These are phyloP conservation scores for Aristolochia californica DNA, from an alignment of 164 flowering plant genomes.

Conservation along the genomic window DNA sequence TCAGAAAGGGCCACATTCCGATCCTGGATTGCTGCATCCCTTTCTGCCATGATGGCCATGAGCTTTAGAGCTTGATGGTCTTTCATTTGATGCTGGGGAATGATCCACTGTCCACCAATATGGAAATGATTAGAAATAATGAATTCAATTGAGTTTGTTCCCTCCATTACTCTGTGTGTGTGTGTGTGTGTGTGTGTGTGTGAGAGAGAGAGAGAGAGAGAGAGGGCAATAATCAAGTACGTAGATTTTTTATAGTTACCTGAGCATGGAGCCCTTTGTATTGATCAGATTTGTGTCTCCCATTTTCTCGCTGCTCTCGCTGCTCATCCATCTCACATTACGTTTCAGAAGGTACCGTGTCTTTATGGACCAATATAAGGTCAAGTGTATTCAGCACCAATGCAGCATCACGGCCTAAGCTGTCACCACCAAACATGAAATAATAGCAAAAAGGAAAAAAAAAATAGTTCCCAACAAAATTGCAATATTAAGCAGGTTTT, in stretches of 20 bases:
- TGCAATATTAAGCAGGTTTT: no score
- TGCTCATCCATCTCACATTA: conserved; percentile 27
- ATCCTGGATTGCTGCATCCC: conserved; percentile 75
- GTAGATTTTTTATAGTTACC: not conserved
- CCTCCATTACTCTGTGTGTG: no score
- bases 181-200: no score
- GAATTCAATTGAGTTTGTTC: no score
- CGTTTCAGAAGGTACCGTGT: no score
- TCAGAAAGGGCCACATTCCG: conserved; percentile 57
- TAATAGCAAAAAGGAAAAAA: no score
- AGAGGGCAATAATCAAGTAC: no score
- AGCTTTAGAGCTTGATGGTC: conserved; percentile 66
- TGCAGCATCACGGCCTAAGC: no score
- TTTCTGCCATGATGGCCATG: conserved; percentile 49
- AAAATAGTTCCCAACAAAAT: no score
- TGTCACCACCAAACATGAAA: no score
- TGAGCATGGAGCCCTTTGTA: conserved; percentile 25
- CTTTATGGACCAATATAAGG: no score
- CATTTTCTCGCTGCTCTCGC: conserved; percentile 94
- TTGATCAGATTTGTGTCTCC: conserved; percentile 61
- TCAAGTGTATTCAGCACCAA: no score
- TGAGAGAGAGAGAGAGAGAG: not conserved
- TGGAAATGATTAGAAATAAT: not conserved
- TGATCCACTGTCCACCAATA: conserved; percentile 47
- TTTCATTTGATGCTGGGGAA: conserved; percentile 51